phyloP scores from a whole-genome alignment of 2,329 filamentous ascomycete genomes.

The Talaromyces verruculosus region DNA sequence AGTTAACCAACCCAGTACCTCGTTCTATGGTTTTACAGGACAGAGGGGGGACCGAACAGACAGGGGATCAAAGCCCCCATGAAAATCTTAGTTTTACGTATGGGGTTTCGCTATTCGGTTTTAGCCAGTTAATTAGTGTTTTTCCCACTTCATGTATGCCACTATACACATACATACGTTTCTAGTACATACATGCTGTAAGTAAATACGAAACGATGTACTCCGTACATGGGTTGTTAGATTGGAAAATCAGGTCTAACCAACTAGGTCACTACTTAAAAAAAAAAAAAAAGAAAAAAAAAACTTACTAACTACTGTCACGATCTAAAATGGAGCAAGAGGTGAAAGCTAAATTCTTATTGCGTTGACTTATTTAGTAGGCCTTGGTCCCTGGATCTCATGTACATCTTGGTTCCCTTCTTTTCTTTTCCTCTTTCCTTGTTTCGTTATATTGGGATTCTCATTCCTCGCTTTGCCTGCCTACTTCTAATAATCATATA shows the following conservation, averaged over 20 bases:
- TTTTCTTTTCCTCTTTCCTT: neutral
- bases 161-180: neutral
- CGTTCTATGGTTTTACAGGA: neutral
- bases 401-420: neutral
- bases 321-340: constrained; percentile 8
- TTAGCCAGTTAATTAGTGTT: neutral
- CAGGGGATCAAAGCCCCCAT: constrained; percentile 3
- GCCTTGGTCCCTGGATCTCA: constrained; percentile 14
- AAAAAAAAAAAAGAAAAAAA: neutral
- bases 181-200: constrained; percentile 8
- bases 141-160: constrained; percentile 5
- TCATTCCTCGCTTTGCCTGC: neutral
- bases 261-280: constrained; percentile 7
- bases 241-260: constrained; percentile 2
- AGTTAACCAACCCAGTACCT: neutral
- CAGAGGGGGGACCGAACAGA: neutral
- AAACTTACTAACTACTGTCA: neutral
- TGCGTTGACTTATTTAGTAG: constrained; percentile 8
- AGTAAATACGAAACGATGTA: neutral
- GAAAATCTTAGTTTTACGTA: constrained; percentile 8
- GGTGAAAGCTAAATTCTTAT: constrained; percentile 7
- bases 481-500: neutral
- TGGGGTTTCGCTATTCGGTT: neutral
- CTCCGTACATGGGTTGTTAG: neutral
- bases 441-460: constrained; percentile 9